phyloP scores from a whole-genome alignment of 225 moss, liverwort and hornwort genomes.

The Rhytidiadelphus loreus region DNA sequence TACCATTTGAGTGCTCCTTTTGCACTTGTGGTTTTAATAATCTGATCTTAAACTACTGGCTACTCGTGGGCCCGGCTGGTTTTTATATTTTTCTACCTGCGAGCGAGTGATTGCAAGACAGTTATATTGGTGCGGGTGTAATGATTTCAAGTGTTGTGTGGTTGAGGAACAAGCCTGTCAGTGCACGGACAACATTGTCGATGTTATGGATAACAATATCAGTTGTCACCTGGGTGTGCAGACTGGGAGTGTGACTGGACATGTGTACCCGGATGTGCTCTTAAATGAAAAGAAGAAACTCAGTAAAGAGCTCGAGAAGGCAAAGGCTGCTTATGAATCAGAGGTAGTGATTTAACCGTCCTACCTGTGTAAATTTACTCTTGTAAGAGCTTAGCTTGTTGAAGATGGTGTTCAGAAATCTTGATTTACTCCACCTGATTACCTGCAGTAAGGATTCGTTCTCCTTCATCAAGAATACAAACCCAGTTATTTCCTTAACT shows the following conservation, averaged over 20 bases:
- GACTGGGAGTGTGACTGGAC: constrained; percentile 10
- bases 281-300: constrained; percentile 43
- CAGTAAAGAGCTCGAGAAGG: constrained; percentile 23
- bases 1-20: neutral
- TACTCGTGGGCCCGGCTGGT: neutral
- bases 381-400: neutral
- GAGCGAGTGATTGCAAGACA: neutral
- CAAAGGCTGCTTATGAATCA: constrained; percentile 18
- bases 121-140: neutral
- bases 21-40: neutral
- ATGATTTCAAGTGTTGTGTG: neutral
- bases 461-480: neutral
- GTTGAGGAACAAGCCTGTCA: neutral
- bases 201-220: neutral
- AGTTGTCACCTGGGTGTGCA: constrained; percentile 4
- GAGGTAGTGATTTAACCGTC: constrained; percentile 17
- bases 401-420: neutral
- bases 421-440: neutral
- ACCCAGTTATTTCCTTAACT: neutral
- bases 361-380: neutral
- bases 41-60: neutral
- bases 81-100: neutral
- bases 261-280: constrained; percentile 19
- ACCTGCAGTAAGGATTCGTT: neutral
- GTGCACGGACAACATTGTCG: neutral